phyloP scores from a whole-genome alignment of 2,329 filamentous ascomycete species.

The Fusarium sp. region DNA sequence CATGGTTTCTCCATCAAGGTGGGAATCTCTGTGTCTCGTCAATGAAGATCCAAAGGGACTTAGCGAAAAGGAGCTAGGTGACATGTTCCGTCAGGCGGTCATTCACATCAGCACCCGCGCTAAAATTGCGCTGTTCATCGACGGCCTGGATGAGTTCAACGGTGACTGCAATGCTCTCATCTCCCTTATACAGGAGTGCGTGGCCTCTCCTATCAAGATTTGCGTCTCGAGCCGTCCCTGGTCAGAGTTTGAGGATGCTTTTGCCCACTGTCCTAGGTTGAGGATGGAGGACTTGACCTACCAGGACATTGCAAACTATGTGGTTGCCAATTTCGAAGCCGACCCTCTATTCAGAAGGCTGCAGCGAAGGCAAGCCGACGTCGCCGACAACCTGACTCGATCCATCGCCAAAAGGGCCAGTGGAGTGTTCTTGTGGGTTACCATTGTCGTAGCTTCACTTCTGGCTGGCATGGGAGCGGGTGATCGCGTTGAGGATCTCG shows the following conservation, averaged over 20 bases:
- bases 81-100: conserved; percentile 9
- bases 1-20: not conserved
- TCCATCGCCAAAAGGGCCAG: not conserved
- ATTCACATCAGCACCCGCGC: not conserved
- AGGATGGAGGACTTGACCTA: conserved; percentile 14
- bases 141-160: conserved; percentile 24
- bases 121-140: conserved; percentile 15
- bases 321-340: not conserved
- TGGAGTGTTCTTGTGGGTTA: conserved; percentile 19
- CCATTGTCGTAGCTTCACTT: conserved; percentile 13
- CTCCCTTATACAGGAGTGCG: not conserved
- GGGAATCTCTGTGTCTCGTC: conserved; percentile 29
- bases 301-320: conserved; percentile 1
- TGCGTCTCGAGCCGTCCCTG: conserved; percentile 27
- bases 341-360: not conserved
- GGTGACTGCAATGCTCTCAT: conserved; percentile 3
- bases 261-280: not conserved
- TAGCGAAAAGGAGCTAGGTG: not conserved
- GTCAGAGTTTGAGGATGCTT: conserved; percentile 19
- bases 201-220: not conserved
- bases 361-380: not conserved
- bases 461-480: conserved; percentile 7
- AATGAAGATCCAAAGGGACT: not conserved
- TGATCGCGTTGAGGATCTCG: conserved; percentile 6
- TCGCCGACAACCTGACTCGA: not conserved